Evolutionary conservation across 2,329 filamentous ascomycete species (phyloP).

Genomic region (Neocatenulostroma microsporum): DNA sequence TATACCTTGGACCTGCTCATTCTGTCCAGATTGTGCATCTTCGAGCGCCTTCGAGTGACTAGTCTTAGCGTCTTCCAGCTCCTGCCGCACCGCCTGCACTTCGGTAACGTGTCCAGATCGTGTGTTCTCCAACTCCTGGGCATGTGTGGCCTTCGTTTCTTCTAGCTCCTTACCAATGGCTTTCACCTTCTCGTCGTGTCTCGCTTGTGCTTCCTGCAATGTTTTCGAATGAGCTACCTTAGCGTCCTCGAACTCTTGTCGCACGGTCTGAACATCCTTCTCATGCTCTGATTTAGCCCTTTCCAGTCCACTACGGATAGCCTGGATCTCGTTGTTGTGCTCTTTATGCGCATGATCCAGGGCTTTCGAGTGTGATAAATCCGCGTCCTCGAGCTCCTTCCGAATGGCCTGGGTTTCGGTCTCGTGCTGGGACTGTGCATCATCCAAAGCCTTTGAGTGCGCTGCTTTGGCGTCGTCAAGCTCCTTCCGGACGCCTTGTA

Average conservation of each 20-base stretch:
- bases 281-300: too few relatives aligned
- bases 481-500: neutral
- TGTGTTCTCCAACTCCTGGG: neutral
- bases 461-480: neutral
- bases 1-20: neutral
- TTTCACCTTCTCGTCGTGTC: too few relatives aligned
- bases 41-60: too few relatives aligned
- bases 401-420: neutral
- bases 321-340: too few relatives aligned
- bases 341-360: too few relatives aligned
- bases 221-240: neutral
- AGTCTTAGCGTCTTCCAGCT: too few relatives aligned
- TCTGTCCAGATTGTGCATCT: too few relatives aligned
- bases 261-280: too few relatives aligned
- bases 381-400: constrained; percentile 5
- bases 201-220: too few relatives aligned
- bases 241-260: neutral
- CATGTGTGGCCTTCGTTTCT: neutral
- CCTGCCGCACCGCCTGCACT: too few relatives aligned
- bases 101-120: constrained; percentile 1
- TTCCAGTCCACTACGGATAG: too few relatives aligned
- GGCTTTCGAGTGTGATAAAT: too few relatives aligned
- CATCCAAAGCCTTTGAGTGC: constrained; percentile 1
- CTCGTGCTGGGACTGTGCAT: constrained; percentile 5
- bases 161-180: neutral